A percentile compares a stretch with the other conserved stretches of the same genome.
phyloP scores from a whole-genome alignment of 176 grass and related monocot genomes.

The Canna indica region DNA sequence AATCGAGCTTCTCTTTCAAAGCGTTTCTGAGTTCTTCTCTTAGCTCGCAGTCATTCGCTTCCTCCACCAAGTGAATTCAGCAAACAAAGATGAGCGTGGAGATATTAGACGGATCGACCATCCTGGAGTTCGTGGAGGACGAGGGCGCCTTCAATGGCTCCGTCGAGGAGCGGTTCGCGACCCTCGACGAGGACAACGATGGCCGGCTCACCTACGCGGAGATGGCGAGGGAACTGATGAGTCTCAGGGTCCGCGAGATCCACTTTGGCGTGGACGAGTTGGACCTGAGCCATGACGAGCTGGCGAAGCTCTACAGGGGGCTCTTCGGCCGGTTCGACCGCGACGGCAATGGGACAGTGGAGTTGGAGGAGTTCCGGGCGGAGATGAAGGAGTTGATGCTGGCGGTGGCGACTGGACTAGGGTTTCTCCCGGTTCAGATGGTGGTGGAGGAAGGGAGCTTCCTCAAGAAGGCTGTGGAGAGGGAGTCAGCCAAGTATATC shows the following conservation, averaged over 20 bases:
- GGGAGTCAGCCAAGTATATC: too few species aligned
- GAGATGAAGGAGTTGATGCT: slow-evolving; percentile 92
- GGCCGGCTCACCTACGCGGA: slow-evolving; percentile 57
- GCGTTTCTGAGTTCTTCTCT: background rate
- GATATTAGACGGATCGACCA: slow-evolving; percentile 41
- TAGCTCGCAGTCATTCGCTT: too few species aligned
- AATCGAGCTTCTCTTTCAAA: slow-evolving; percentile 7
- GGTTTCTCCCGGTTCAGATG: slow-evolving; percentile 63
- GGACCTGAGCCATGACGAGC: slow-evolving; percentile 21
- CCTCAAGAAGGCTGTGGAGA: slow-evolving; percentile 50
- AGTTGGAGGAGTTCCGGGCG: slow-evolving; percentile 44
- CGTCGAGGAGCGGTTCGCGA: slow-evolving; percentile 22
- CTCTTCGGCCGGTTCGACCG: slow-evolving; percentile 56
- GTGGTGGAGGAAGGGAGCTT: slow-evolving; percentile 68
- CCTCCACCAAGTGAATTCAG: too few species aligned
- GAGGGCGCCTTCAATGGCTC: slow-evolving; percentile 6
- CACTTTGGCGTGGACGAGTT: slow-evolving; percentile 44
- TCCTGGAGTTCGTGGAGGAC: slow-evolving; percentile 23
- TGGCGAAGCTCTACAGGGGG: slow-evolving; percentile 28
- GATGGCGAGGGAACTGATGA: slow-evolving; percentile 47
- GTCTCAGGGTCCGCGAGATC: slow-evolving; percentile 42
- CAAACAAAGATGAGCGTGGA: slow-evolving; percentile 82
- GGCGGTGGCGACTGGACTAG: slow-evolving; percentile 56
- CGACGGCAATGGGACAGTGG: slow-evolving; percentile 58
- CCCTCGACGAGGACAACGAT: slow-evolving; percentile 49